A percentile compares a stretch with the other conserved stretches of the same genome.
These are phyloP conservation scores for Kuraishia molischiana DNA, from an alignment of 805 yeast species.

Conservation along the genomic window DNA sequence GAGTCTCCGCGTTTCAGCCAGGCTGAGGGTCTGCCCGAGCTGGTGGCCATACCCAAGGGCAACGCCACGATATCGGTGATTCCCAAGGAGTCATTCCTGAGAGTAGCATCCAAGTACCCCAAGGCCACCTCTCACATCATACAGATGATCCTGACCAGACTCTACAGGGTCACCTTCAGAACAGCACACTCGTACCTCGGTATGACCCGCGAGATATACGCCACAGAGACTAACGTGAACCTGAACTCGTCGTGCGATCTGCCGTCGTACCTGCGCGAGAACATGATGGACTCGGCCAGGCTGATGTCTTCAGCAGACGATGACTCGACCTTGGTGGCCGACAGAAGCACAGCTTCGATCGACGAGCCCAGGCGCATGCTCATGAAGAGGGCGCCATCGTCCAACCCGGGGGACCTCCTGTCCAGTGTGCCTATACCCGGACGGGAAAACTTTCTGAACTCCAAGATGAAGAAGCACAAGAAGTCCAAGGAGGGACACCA, in stretches of 20 bases:
- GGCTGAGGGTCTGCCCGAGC: conserved; percentile 7
- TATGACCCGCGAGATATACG: conserved; percentile 68
- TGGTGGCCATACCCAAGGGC: conserved; percentile 67
- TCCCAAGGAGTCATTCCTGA: conserved; percentile 73
- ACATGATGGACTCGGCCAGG: conserved; percentile 22
- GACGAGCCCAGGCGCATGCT: background rate
- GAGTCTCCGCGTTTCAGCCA: background rate
- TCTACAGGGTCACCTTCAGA: conserved; percentile 85
- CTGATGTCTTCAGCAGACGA: background rate
- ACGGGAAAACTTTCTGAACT: conserved; percentile 2
- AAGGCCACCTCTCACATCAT: conserved; percentile 89
- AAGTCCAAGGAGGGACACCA: conserved; percentile 17
- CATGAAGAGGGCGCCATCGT: background rate
- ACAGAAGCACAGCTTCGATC: background rate
- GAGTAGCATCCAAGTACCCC: conserved; percentile 68
- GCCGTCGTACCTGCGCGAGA: conserved; percentile 58
- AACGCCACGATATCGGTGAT: conserved; percentile 86
- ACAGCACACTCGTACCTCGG: conserved; percentile 86
- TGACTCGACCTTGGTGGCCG: background rate
- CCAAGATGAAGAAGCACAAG: background rate
- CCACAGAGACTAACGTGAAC: conserved; percentile 65
- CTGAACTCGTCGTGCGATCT: conserved; percentile 32
- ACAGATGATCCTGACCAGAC: conserved; percentile 79
- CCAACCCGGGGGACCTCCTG: conserved; percentile 82
- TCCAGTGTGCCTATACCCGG: conserved; percentile 71